Conservation (phyloP, 1,139 yeast genomes). For the Yamadazyma spencermartinsiae region DNA sequence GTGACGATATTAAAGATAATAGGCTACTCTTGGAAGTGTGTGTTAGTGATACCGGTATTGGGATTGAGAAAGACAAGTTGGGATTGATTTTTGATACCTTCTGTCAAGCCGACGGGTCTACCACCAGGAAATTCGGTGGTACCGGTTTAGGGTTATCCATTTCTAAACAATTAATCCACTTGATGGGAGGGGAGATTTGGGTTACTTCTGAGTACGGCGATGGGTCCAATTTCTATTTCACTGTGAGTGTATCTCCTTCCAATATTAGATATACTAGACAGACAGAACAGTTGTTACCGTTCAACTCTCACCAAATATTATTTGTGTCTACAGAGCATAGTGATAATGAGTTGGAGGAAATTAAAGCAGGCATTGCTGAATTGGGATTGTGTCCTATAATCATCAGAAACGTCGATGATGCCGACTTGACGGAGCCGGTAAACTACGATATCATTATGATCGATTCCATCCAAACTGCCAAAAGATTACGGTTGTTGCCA, state of each 20-base stretch:
- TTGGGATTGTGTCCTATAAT: slow-evolving; percentile 52
- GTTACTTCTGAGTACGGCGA: slow-evolving; percentile 78
- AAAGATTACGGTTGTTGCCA: slow-evolving; percentile 62
- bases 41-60: slow-evolving; percentile 88
- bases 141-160: slow-evolving; percentile 86
- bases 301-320: slow-evolving; percentile 66
- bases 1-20: slow-evolving; percentile 36
- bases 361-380: slow-evolving; percentile 39
- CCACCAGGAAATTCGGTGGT: slow-evolving; percentile 90
- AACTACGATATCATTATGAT: slow-evolving; percentile 79
- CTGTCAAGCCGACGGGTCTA: slow-evolving; percentile 91
- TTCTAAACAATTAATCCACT: slow-evolving; percentile 79
- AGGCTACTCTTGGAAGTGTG: slow-evolving; percentile 76
- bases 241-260: slow-evolving; percentile 76
- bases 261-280: slow-evolving; percentile 62
- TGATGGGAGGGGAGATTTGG: slow-evolving; percentile 93
- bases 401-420: slow-evolving; percentile 52
- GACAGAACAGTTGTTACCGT: slow-evolving; percentile 71
- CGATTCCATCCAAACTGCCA: slow-evolving; percentile 75
- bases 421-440: slow-evolving; percentile 53
- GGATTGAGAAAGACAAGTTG: slow-evolving; percentile 78
- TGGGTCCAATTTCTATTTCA: slow-evolving; percentile 80
- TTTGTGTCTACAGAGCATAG: slow-evolving; percentile 69
- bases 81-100: slow-evolving; percentile 85
- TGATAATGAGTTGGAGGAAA: slow-evolving; percentile 48